A percentile compares a stretch with the other conserved stretches of the same genome.
Conservation (phyloP, 2,329 filamentous ascomycete genomes). For the Fusarium solani-melongenae region DNA sequence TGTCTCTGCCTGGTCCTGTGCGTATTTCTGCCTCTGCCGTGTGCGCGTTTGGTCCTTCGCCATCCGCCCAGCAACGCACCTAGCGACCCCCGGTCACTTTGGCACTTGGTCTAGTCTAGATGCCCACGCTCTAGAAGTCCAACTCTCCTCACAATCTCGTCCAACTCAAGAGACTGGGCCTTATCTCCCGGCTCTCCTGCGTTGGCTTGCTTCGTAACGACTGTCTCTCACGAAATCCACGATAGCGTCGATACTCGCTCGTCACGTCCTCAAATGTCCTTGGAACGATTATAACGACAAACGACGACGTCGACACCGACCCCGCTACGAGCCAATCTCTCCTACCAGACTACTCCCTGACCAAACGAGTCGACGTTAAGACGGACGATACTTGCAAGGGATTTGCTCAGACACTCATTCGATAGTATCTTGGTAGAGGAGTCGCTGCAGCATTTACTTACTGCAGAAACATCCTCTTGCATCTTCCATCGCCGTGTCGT, state of each 20-base stretch:
- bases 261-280: slow-evolving; percentile 46
- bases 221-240: slow-evolving; percentile 21
- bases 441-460: slow-evolving; percentile 50
- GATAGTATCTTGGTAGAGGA: slow-evolving; percentile 31
- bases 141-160: slow-evolving; percentile 25
- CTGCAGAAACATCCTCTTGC: slow-evolving; percentile 40
- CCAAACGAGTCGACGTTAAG: slow-evolving; percentile 20
- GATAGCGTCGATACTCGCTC: slow-evolving; percentile 38
- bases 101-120: slow-evolving; percentile 27
- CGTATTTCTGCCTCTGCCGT: slow-evolving; percentile 31
- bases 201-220: slow-evolving; percentile 30
- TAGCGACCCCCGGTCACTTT: slow-evolving; percentile 32
- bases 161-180: slow-evolving; percentile 30
- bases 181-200: slow-evolving; percentile 24
- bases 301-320: slow-evolving; percentile 44
- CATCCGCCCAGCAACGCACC: slow-evolving; percentile 43
- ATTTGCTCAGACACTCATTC: slow-evolving; percentile 18
- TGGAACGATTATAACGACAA: slow-evolving; percentile 47
- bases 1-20: slow-evolving; percentile 24
- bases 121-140: slow-evolving; percentile 4
- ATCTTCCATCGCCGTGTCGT: slow-evolving; percentile 34
- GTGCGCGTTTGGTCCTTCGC: slow-evolving; percentile 35
- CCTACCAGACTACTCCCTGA: slow-evolving; percentile 24
- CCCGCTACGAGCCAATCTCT: slow-evolving; percentile 37
- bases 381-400: slow-evolving; percentile 15